Conservation (phyloP, 331 rosid species). For the Rhamnella rubrinervis region DNA sequence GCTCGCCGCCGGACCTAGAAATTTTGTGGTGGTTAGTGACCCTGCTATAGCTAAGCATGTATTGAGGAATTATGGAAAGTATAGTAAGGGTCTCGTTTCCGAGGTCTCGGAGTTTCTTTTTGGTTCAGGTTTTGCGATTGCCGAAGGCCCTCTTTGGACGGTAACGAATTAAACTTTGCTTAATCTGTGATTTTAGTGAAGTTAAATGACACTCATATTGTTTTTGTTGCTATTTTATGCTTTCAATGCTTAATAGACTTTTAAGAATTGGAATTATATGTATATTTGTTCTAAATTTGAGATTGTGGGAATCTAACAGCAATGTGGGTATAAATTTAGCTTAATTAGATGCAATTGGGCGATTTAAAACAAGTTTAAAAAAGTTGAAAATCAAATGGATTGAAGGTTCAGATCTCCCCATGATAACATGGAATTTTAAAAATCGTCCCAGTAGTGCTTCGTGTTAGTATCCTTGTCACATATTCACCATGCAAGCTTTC, state of each 20-base stretch:
- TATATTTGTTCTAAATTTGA: background rate
- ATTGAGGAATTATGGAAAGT: slow-evolving; percentile 73
- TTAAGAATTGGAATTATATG: background rate
- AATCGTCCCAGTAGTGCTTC: too few species aligned
- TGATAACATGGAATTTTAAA: too few species aligned
- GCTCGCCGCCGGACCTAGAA: slow-evolving; percentile 88
- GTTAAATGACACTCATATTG: background rate
- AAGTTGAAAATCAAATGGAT: too few species aligned
- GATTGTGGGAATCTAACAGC: background rate
- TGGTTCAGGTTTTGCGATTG: slow-evolving; percentile 91
- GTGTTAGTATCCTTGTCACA: too few species aligned
- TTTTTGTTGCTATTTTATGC: too few species aligned
- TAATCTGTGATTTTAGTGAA: background rate
- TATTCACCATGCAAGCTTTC: background rate
- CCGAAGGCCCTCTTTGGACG: slow-evolving; percentile 95
- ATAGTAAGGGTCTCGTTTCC: slow-evolving; percentile 76
- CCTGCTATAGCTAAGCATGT: slow-evolving; percentile 91
- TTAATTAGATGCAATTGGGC: background rate
- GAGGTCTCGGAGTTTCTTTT: slow-evolving; percentile 89
- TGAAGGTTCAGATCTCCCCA: too few species aligned
- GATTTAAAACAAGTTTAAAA: too few species aligned
- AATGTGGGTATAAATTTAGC: background rate
- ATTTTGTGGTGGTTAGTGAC: slow-evolving; percentile 89
- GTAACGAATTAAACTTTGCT: slow-evolving; percentile 39
- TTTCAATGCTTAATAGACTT: background rate